Percentiles rank a stretch among this genome's conserved stretches.
phyloP scores from a whole-genome alignment of 2,329 filamentous ascomycete species.

The Hypoxylon sp. region DNA sequence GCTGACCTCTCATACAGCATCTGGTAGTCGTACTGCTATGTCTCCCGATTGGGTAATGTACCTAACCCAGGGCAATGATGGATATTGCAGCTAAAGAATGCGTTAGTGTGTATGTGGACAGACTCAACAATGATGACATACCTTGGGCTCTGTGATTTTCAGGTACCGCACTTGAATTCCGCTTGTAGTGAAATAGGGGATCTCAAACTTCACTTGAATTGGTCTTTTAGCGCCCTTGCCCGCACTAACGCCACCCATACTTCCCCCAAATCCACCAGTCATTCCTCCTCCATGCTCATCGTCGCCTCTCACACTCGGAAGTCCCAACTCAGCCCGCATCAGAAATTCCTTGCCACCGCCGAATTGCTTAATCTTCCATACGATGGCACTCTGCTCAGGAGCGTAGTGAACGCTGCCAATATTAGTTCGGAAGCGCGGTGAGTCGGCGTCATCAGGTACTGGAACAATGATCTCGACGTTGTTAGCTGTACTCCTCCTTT shows the following conservation, averaged over 20 bases:
- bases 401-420: conserved; percentile 98
- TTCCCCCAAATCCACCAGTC: conserved; percentile 97
- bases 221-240: conserved; percentile 92
- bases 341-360: conserved; percentile 98
- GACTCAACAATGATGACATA: conserved; percentile 61
- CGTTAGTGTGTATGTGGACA: conserved; percentile 30
- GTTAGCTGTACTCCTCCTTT: conserved; percentile 96
- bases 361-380: conserved; percentile 99
- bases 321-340: conserved; percentile 95
- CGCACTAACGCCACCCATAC: conserved; percentile 90
- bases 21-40: conserved; percentile 94
- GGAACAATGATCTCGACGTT: conserved; percentile 99
- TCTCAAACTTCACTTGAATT: conserved; percentile 99
- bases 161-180: conserved; percentile 98
- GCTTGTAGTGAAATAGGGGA: conserved; percentile 99
- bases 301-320: conserved; percentile 94
- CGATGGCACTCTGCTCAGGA: conserved; percentile 95
- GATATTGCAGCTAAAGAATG: conserved; percentile 86
- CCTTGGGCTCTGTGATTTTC: conserved; percentile 99
- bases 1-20: conserved; percentile 72
- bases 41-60: conserved; percentile 99
- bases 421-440: conserved; percentile 95
- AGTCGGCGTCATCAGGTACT: conserved; percentile 96
- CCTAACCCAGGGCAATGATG: conserved; percentile 95
- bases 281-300: conserved; percentile 97